Base-by-base conservation (phyloP, 1,139 yeast genomes). In the Debaryomyces fabryi region DNA sequence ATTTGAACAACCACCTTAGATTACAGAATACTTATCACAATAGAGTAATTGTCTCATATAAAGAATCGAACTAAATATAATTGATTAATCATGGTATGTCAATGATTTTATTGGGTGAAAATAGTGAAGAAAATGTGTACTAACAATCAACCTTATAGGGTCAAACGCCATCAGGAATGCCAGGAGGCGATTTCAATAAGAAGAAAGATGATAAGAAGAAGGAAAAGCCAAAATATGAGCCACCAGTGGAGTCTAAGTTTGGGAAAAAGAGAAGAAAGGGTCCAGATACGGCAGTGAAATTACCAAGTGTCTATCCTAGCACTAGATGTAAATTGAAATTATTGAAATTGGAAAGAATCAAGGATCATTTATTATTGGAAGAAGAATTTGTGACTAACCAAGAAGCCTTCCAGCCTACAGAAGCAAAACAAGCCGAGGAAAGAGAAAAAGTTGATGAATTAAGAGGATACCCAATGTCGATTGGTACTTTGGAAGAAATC, bases 311-410 rank as follows among this genome's bases (percentile, higher is more conserved):
- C 34, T 83, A 86, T 63, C 99, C 99, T 43, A 88, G 85, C 57
- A 93, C 97, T 25, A 84, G 99, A 64, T 93, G 98, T 67, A 90
- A 90, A 69, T 79, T 93, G 67, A 91, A 90, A 69, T 73, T 93
- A 58, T 78, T 93, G 59, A 89, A 95, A 67, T 84, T 93, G 79
- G 99, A 93, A 68, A 83, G 99, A 68, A 92, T 93, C 65, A 95
- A 95, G 71, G 99, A 93, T 68, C 99, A 93, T 67, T 76, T 93
- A 62, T 78, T 93, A 58, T 78, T 93, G 61, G 99, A 93, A 69
- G 99, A 93, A 67, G 99, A 93, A 68, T 95, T 88, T 69, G 97
- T 93, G 36, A 85, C 95, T 55, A 92, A 92, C 65, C 96, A 93
- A 68, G 99, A 93, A 70, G 86, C 91, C 25, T 78, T 93, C 72